Conservation (phyloP, 2,329 filamentous ascomycete genomes). For the Trichoderma sp. region DNA sequence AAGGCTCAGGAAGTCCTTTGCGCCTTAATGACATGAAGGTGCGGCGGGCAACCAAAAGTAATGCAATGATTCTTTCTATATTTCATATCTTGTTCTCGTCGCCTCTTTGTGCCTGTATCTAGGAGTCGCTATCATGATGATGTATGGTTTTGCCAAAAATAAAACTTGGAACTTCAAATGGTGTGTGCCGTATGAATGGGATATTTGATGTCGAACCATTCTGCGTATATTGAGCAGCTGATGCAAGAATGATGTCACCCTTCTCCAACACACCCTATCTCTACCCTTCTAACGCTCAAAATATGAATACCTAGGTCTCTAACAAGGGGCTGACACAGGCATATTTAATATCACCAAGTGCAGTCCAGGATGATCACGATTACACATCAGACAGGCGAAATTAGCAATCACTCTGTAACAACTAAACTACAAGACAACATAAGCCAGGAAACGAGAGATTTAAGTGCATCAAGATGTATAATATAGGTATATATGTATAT, state of each 20-base stretch:
- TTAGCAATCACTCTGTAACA: not conserved
- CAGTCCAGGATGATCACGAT: not conserved
- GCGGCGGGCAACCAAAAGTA: constrained; percentile 47
- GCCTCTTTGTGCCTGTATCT: constrained; percentile 39
- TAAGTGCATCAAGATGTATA: constrained; percentile 10
- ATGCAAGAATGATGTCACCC: too few species aligned
- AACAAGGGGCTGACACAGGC: not conserved
- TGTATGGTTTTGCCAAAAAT: constrained; percentile 27
- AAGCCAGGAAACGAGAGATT: not conserved
- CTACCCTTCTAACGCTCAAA: too few species aligned
- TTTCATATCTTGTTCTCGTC: constrained; percentile 38
- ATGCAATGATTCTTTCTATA: constrained; percentile 43
- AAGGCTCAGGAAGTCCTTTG: constrained; percentile 44
- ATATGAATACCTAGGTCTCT: too few species aligned
- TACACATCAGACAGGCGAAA: not conserved
- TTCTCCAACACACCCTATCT: too few species aligned
- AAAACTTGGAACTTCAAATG: not conserved
- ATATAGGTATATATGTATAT: not conserved
- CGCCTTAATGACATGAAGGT: constrained; percentile 42
- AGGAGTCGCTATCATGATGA: constrained; percentile 42
- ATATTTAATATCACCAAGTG: not conserved
- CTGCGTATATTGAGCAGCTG: too few species aligned
- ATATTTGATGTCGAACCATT: too few species aligned
- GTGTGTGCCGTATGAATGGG: not conserved
- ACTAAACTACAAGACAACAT: constrained; percentile 1